Evolutionary conservation across 495 filamentous ascomycete genomes (phyloP).

Genomic region (Podospora conica): DNA sequence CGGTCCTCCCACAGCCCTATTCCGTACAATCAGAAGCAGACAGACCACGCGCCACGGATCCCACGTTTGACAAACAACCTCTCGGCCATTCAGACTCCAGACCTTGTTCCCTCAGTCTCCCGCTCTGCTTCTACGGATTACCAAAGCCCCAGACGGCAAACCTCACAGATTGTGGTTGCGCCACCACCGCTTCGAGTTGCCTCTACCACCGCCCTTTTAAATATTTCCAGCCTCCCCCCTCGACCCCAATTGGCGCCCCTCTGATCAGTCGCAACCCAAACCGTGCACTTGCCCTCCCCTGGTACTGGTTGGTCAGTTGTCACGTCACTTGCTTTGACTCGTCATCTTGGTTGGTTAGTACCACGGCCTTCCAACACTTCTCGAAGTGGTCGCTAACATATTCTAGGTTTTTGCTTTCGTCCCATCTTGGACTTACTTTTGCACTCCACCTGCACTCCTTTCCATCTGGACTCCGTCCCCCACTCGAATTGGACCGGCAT

Average conservation of each 20-base stretch:
- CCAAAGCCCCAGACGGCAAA: neutral
- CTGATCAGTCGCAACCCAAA: neutral
- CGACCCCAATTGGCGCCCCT: neutral
- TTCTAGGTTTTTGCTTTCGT: neutral
- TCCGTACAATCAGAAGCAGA: conserved; percentile 19
- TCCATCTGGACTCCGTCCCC: neutral
- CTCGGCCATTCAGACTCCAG: neutral
- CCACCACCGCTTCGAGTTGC: neutral
- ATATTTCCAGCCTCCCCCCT: neutral
- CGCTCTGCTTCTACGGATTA: neutral
- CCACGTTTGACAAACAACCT: conserved; percentile 25
- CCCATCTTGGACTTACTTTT: neutral
- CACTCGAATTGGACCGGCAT: neutral
- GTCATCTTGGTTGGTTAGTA: neutral
- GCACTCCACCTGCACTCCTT: neutral
- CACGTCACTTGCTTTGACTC: neutral
- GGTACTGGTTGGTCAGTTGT: neutral
- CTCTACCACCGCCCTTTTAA: neutral
- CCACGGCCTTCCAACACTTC: neutral
- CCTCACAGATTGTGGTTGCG: neutral
- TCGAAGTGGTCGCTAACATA: neutral
- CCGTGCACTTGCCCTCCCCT: neutral
- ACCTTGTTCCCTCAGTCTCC: neutral
- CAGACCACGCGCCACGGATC: conserved; percentile 14
- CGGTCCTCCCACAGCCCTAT: conserved; percentile 18